Conservation (phyloP, 2,329 filamentous ascomycete species). For the Scleromitrula shiraiana region DNA sequence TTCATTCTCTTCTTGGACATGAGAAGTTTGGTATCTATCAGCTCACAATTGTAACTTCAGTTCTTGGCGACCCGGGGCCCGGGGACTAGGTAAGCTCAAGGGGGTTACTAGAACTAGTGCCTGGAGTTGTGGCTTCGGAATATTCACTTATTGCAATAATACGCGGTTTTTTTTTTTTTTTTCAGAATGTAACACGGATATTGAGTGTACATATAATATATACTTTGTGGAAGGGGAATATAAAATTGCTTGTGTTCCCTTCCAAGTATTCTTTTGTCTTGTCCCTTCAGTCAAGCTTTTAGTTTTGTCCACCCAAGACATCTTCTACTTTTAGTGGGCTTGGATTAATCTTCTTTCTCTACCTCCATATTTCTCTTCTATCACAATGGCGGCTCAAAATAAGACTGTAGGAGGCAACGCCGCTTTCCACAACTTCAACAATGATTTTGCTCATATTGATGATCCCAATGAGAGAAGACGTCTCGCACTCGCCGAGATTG, state of each 20-base stretch:
- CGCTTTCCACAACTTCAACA: constrained; percentile 72
- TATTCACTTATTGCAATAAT: neutral
- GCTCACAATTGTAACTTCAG: too few species aligned
- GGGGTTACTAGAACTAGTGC: too few species aligned
- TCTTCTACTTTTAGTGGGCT: neutral
- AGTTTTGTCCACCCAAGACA: neutral
- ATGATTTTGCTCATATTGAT: constrained; percentile 56
- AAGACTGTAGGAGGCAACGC: constrained; percentile 56
- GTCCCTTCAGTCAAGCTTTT: constrained; percentile 13
- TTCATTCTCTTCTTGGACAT: too few species aligned
- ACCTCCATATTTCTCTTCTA: neutral
- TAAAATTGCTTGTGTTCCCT: constrained; percentile 2
- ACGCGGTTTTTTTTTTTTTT: neutral
- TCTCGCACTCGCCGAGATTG: constrained; percentile 72
- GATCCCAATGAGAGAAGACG: constrained; percentile 74
- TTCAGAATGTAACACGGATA: neutral
- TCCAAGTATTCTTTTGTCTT: neutral
- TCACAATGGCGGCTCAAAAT: constrained; percentile 44
- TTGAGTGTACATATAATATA: too few species aligned
- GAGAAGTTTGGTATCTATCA: too few species aligned
- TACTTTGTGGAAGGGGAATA: neutral
- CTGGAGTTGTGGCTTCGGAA: too few species aligned
- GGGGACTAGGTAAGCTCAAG: too few species aligned
- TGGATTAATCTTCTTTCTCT: neutral
- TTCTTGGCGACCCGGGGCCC: too few species aligned